A percentile compares a stretch with the other conserved stretches of the same genome.
Conservation (phyloP, 208 protist genomes). For the Leishmania tarentolae region DNA sequence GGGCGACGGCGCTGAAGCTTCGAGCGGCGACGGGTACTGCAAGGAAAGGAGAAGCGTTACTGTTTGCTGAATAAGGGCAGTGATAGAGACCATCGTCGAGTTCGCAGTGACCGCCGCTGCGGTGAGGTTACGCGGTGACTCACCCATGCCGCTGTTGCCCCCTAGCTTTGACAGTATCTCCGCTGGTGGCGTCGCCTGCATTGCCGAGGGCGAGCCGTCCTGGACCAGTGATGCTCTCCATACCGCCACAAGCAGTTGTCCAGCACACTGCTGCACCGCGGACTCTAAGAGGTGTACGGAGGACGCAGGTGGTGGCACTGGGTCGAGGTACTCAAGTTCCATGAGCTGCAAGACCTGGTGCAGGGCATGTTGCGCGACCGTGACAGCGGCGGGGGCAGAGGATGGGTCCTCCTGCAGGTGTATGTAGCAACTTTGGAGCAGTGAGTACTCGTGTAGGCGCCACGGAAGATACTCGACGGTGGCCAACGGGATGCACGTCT, state of each 20-base stretch:
- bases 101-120: neutral
- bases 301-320: slow-evolving; percentile 55
- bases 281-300: slow-evolving; percentile 40
- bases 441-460: slow-evolving; percentile 73
- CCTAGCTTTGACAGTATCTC: neutral
- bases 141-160: neutral
- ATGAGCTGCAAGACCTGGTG: slow-evolving; percentile 60
- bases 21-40: neutral
- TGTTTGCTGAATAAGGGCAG: neutral
- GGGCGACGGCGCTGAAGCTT: neutral
- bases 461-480: slow-evolving; percentile 74
- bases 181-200: neutral
- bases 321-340: slow-evolving; percentile 74
- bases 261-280: slow-evolving; percentile 43
- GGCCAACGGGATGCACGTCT: slow-evolving; percentile 55
- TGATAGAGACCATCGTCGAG: neutral
- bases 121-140: neutral
- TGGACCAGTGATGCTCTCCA: slow-evolving; percentile 24
- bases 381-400: slow-evolving; percentile 42
- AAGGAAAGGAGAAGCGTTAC: neutral
- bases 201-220: neutral
- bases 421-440: slow-evolving; percentile 57
- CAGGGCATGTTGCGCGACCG: slow-evolving; percentile 43
- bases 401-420: slow-evolving; percentile 21
- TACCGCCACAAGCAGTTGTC: slow-evolving; percentile 20